A percentile compares a stretch with the other conserved stretches of the same genome.
Evolutionary conservation across 2,329 filamentous ascomycete species (phyloP).

Genomic region (Apiospora kogelbergensis): DNA sequence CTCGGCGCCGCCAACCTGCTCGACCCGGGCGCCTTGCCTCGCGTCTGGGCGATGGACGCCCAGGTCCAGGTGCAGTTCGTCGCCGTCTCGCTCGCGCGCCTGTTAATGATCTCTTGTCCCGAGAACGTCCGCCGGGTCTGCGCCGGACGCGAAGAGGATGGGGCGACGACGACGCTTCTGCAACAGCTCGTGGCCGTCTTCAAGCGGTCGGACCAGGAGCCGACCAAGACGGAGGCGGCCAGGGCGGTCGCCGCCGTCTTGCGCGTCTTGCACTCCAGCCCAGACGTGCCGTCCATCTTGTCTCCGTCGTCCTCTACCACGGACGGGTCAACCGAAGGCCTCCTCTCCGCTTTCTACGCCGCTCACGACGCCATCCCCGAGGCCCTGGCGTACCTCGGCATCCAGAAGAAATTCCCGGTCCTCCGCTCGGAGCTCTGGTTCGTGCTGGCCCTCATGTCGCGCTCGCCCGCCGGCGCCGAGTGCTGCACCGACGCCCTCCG

Average conservation of each 20-base stretch:
- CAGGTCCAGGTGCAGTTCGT: constrained; percentile 60
- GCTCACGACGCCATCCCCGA: constrained; percentile 40
- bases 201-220: constrained; percentile 47
- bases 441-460: constrained; percentile 59
- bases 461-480: constrained; percentile 48
- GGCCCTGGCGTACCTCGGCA: constrained; percentile 52
- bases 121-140: constrained; percentile 43
- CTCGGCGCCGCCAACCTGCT: constrained; percentile 49
- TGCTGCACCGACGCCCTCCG: constrained; percentile 45
- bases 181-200: constrained; percentile 41
- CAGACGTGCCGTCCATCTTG: constrained; percentile 27
- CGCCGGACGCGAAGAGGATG: constrained; percentile 16
- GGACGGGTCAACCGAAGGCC: background rate
- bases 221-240: constrained; percentile 60
- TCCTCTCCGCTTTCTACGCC: constrained; percentile 43
- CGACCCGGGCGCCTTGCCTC: constrained; percentile 42
- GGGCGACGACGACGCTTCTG: constrained; percentile 29
- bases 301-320: background rate
- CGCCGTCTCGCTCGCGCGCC: constrained; percentile 56
- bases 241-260: constrained; percentile 54
- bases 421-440: constrained; percentile 63
- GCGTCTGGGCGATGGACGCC: constrained; percentile 53
- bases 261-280: constrained; percentile 51
- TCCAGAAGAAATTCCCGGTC: constrained; percentile 58
- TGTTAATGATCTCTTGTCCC: constrained; percentile 54